A percentile compares a stretch with the other conserved stretches of the same genome.
phyloP scores from a whole-genome alignment of 2,329 filamentous ascomycete species.

The Aureobasidium musti region DNA sequence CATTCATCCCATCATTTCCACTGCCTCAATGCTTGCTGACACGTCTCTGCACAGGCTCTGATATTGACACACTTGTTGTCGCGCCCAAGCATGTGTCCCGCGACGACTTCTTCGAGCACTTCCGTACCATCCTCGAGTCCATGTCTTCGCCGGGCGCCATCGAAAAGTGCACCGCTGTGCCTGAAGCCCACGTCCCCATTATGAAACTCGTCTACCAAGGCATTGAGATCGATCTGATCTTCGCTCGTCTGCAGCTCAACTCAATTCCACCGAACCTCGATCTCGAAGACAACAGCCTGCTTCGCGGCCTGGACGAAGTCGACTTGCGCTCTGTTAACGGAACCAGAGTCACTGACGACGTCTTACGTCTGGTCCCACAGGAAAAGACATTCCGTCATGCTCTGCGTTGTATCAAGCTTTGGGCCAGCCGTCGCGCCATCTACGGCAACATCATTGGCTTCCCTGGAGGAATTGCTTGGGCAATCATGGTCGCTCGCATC shows the following conservation, averaged over 20 bases:
- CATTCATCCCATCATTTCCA: not conserved
- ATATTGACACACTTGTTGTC: conserved; percentile 95
- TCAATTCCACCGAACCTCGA: conserved; percentile 61
- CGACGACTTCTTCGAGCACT: conserved; percentile 88
- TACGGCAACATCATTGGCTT: conserved; percentile 97
- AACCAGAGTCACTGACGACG: conserved; percentile 90
- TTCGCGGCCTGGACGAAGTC: conserved; percentile 82
- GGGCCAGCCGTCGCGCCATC: conserved; percentile 88
- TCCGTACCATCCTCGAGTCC: conserved; percentile 74
- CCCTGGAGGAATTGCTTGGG: conserved; percentile 95
- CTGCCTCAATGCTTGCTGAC: not conserved
- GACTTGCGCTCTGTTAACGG: conserved; percentile 91
- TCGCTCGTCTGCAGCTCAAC: conserved; percentile 48
- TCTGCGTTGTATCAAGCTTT: conserved; percentile 89
- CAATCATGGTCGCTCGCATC: conserved; percentile 92
- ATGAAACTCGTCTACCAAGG: conserved; percentile 92
- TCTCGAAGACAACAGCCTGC: conserved; percentile 77
- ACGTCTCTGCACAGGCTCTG: conserved; percentile 63
- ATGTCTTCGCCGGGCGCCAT: conserved; percentile 79
- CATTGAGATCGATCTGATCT: conserved; percentile 92
- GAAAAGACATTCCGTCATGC: conserved; percentile 86
- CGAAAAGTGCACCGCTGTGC: conserved; percentile 79
- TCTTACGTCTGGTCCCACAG: conserved; percentile 84
- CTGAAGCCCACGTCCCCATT: conserved; percentile 91
- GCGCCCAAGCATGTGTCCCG: conserved; percentile 85